Percentiles rank a stretch among this genome's conserved stretches.
Evolutionary conservation across 1,284 basidiomycete genomes (phyloP).

Genomic region (Xerocomus nothofagi): DNA sequence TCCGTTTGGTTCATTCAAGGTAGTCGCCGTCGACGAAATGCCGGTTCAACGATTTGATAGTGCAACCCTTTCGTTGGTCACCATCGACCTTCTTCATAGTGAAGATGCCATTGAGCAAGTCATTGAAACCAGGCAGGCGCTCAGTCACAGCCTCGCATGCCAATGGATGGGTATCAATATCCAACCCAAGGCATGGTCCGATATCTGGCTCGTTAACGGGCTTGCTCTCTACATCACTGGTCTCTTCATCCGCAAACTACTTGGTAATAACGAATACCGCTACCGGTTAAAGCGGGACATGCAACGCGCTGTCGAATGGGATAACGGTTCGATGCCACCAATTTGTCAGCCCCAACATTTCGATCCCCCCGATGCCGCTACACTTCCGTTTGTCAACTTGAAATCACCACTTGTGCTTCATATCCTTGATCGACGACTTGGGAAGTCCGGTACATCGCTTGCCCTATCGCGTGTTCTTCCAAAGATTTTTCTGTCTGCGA

Average conservation of each 20-base stretch:
- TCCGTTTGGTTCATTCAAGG: conserved; percentile 92
- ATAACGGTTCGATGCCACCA: conserved; percentile 89
- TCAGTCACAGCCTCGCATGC: conserved; percentile 87
- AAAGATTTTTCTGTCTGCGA: conserved; percentile 91
- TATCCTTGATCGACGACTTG: conserved; percentile 90
- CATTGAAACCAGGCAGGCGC: conserved; percentile 83
- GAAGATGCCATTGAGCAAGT: conserved; percentile 93
- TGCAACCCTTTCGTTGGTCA: conserved; percentile 81
- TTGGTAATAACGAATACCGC: conserved; percentile 98
- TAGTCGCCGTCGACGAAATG: conserved; percentile 94
- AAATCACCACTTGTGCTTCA: conserved; percentile 95
- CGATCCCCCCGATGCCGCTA: conserved; percentile 80
- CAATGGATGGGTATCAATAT: conserved; percentile 99
- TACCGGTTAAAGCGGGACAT: conserved; percentile 97
- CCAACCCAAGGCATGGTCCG: conserved; percentile 91
- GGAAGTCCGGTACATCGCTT: conserved; percentile 93
- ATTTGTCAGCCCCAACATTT: conserved; percentile 87
- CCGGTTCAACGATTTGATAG: conserved; percentile 79
- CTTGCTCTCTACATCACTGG: conserved; percentile 90
- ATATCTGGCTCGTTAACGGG: conserved; percentile 95
- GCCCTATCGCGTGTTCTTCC: conserved; percentile 95
- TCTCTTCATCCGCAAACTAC: conserved; percentile 82
- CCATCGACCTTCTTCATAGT: conserved; percentile 84
- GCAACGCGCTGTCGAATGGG: conserved; percentile 87
- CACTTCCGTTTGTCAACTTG: conserved; percentile 88